A percentile compares a stretch with the other conserved stretches of the same genome.
Conservation (phyloP, 306 rosid genomes). For the Dalbergia cochinchinensis region DNA sequence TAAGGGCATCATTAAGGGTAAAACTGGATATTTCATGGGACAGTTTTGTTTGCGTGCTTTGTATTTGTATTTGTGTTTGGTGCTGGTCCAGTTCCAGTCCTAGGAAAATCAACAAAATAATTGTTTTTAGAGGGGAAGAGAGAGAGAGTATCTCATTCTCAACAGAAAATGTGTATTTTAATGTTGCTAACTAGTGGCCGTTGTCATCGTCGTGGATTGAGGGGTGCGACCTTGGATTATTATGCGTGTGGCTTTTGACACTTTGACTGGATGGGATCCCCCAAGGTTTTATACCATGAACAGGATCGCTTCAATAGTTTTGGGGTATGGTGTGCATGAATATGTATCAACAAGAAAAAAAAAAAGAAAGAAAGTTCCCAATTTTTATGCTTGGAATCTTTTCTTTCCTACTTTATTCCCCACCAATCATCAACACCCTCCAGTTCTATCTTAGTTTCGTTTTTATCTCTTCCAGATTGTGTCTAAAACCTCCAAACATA, state of each 20-base stretch:
- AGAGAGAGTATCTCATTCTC: conserved; percentile 30
- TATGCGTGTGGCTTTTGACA: conserved; percentile 47
- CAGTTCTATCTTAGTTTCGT: not conserved
- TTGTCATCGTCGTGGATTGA: conserved; percentile 47
- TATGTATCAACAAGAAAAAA: not conserved
- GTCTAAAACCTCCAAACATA: not conserved
- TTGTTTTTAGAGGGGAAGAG: not conserved
- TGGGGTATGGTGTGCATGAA: not conserved
- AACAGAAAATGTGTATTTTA: conserved; percentile 34
- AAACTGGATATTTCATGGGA: not conserved
- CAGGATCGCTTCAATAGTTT: not conserved
- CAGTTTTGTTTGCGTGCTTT: not conserved
- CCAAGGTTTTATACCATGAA: not conserved
- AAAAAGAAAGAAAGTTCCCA: not conserved
- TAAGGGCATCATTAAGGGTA: not conserved
- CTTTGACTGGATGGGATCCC: conserved; percentile 38
- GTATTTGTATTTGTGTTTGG: not conserved
- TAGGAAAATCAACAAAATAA: conserved; percentile 14
- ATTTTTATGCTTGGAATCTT: not conserved
- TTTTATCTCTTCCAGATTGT: not conserved
- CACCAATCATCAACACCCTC: not conserved
- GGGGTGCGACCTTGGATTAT: conserved; percentile 9
- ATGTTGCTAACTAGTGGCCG: conserved; percentile 27
- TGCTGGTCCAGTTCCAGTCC: conserved; percentile 22
- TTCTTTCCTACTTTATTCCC: not conserved